Evolutionary conservation across 1,284 basidiomycete species (phyloP), one percentile per base, ranked within the genome.

Genomic region (Puccinia brachypodii): DNA sequence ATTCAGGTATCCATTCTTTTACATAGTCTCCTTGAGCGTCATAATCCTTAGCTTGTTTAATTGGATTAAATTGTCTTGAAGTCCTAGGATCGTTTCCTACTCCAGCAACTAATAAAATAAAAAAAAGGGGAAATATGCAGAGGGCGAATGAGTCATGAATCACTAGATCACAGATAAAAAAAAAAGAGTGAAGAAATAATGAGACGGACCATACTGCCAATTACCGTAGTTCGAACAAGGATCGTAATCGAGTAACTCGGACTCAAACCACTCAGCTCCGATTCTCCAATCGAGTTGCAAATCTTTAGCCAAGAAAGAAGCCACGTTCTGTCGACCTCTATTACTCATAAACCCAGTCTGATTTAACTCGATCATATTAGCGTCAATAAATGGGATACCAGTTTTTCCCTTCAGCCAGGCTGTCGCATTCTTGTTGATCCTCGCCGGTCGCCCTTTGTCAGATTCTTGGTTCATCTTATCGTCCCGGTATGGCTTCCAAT

Each of bases 281-380:
- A 90, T 87, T 11, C 90, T 85, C 90, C 90, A 90, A 84, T 90
- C 90, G 28, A 88, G 86, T 73, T 88, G 87, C 60, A 89, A 84
- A 81, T 90, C 89, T 82, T 89, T 89, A 2, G 88, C 87, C 56
- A 90, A 83, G 87, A 89, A 90, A 77, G 88, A 89, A 3, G 89
- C 89, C 0, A 90, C 88, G 84, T 90, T 90, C 84, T 90, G 90
- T 33, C 89, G 86, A 3, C 89, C 88, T 44, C 90, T 87, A 84
- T 90, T 90, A 80, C 87, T 88, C 88, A 89, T 90, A 85, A 89
- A 89, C n/a, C 89, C 89, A 7, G 88, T 88, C 76, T 88, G 85
- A 11, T 85, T 84, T 44, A 90, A 85, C 84, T 90, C 89, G 33
- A 87, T 84, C 86, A 90, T 89, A 85, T 89, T 88, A 68, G 89